phyloP scores from a whole-genome alignment of 1,284 basidiomycete species.

The Cryptococcus sp. region DNA sequence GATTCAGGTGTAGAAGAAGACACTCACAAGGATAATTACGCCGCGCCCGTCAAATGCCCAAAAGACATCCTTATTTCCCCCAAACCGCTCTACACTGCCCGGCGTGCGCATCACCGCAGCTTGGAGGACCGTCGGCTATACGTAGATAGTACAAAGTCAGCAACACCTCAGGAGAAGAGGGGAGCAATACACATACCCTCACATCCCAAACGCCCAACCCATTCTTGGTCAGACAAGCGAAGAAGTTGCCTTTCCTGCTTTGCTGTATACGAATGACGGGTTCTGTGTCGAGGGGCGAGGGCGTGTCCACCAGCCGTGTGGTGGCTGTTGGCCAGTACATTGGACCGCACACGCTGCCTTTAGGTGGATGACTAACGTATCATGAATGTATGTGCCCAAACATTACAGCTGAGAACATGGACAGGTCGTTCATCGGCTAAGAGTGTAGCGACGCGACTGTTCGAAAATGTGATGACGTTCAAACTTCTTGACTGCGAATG shows the following conservation, averaged over 20 bases:
- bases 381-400: no score
- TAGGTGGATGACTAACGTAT: no score
- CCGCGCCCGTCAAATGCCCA: conserved; percentile 79
- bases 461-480: no score
- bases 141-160: neutral
- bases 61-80: conserved; percentile 68
- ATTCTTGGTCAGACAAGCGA: conserved; percentile 69
- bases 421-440: no score
- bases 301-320: conserved; percentile 32
- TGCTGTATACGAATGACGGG: conserved; percentile 63
- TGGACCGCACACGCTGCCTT: neutral
- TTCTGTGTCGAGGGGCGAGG: conserved; percentile 50
- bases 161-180: neutral
- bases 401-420: no score
- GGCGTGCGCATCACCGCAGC: conserved; percentile 73
- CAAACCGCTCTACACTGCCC: conserved; percentile 75
- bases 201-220: conserved; percentile 78
- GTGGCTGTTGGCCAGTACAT: conserved; percentile 54
- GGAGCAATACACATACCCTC: conserved; percentile 62
- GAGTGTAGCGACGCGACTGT: no score
- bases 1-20: neutral
- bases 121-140: conserved; percentile 74
- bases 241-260: conserved; percentile 73
- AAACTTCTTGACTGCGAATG: no score
- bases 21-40: conserved; percentile 72